These are phyloP conservation scores for Madurella mycetomatis DNA, from an alignment of 2,329 filamentous ascomycete species.

Conservation along the genomic window DNA sequence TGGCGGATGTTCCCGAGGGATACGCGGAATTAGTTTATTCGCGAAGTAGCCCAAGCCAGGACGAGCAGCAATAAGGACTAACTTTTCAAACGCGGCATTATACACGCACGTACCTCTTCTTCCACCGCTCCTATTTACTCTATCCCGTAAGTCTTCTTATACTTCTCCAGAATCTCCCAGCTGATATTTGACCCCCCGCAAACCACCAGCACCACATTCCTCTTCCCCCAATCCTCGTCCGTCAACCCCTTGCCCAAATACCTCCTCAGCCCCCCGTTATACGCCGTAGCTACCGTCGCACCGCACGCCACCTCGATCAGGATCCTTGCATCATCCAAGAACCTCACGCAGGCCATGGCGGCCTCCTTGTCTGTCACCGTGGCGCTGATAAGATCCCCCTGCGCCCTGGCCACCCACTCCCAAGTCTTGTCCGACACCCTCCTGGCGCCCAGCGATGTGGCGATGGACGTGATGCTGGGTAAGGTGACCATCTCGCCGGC, in stretches of 20 bases:
- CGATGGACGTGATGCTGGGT: slow-evolving; percentile 64
- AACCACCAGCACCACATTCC: slow-evolving; percentile 76
- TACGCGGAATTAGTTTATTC: slow-evolving; percentile 26
- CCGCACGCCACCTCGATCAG: slow-evolving; percentile 84
- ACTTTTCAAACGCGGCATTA: neutral
- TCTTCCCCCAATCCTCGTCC: slow-evolving; percentile 57
- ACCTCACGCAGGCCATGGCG: slow-evolving; percentile 67
- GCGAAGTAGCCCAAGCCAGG: slow-evolving; percentile 4
- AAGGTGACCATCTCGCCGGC: slow-evolving; percentile 56
- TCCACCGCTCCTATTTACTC: slow-evolving; percentile 1
- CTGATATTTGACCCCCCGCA: slow-evolving; percentile 74
- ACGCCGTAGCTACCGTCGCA: slow-evolving; percentile 67
- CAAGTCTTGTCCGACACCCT: slow-evolving; percentile 57
- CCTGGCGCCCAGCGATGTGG: slow-evolving; percentile 64
- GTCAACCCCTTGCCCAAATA: slow-evolving; percentile 50
- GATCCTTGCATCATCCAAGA: slow-evolving; percentile 77
- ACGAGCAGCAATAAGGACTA: slow-evolving; percentile 2
- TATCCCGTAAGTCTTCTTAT: slow-evolving; percentile 44
- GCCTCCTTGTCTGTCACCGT: slow-evolving; percentile 74
- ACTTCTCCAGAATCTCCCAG: slow-evolving; percentile 56
- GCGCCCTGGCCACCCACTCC: slow-evolving; percentile 52
- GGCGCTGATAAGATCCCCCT: slow-evolving; percentile 44
- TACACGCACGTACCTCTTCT: neutral
- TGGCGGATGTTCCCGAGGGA: slow-evolving; percentile 14
- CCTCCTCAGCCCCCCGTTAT: slow-evolving; percentile 58